These are phyloP conservation scores for Leccinum aurantiacum DNA, from an alignment of 768 basidiomycete genomes.

Conservation along the genomic window DNA sequence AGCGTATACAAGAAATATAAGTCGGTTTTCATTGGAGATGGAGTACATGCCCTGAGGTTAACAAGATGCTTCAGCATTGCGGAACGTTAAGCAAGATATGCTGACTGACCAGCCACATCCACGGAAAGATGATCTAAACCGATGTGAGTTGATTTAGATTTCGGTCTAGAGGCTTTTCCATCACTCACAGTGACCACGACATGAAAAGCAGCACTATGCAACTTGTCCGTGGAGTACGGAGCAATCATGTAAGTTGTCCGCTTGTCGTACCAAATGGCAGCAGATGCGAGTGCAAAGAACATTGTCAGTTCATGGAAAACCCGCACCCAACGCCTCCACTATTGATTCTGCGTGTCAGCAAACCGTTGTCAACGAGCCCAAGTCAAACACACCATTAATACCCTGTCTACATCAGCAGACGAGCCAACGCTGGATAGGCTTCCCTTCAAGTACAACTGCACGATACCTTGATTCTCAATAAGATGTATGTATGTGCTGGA, in stretches of 20 bases:
- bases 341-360: neutral
- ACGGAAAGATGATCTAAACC: conserved; percentile 43
- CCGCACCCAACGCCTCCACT: conserved; percentile 52
- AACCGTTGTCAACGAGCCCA: neutral
- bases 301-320: conserved; percentile 47
- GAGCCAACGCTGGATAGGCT: conserved; percentile 53
- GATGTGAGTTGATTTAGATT: neutral
- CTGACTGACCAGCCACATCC: conserved; percentile 43
- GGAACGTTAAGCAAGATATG: neutral
- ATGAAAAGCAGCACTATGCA: conserved; percentile 45
- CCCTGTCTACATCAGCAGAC: conserved; percentile 40
- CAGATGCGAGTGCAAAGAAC: conserved; percentile 50
- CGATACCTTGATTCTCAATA: neutral
- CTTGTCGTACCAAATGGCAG: conserved; percentile 51
- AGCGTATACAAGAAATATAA: conserved; percentile 41
- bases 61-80: neutral
- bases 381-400: conserved; percentile 44
- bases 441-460: conserved; percentile 44
- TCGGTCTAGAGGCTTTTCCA: neutral
- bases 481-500: neutral
- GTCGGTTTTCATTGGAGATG: conserved; percentile 44
- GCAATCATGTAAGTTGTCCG: conserved; percentile 37
- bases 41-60: conserved; percentile 46
- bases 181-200: conserved; percentile 41
- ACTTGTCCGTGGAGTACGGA: conserved; percentile 33